Percentiles rank a stretch among this genome's conserved stretches.
Evolutionary conservation across 495 filamentous ascomycete species (phyloP).

Genomic region (Tuber aestivum): DNA sequence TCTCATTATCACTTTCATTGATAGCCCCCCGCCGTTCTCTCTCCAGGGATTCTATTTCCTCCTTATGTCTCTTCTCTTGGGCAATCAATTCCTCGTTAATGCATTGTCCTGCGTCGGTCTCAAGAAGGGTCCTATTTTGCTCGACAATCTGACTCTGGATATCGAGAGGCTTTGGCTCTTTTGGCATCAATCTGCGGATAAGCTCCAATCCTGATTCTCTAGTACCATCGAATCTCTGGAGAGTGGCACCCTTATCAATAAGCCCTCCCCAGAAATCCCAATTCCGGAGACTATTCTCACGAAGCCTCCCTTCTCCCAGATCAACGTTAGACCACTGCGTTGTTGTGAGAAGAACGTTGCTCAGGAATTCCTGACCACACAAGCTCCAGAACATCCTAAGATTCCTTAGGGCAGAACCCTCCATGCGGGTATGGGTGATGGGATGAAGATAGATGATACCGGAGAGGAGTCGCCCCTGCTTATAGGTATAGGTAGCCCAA

Average conservation of each 20-base stretch:
- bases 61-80: conserved; percentile 11
- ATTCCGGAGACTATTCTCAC: conserved; percentile 44
- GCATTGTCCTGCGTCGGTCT: conserved; percentile 44
- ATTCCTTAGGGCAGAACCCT: conserved; percentile 45
- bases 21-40: too few relatives aligned
- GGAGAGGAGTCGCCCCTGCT: conserved; percentile 28
- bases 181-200: conserved; percentile 21
- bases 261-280: conserved; percentile 47
- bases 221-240: conserved; percentile 37
- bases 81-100: conserved; percentile 37
- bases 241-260: conserved; percentile 37
- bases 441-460: conserved; percentile 49
- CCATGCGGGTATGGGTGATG: conserved; percentile 46
- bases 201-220: conserved; percentile 42
- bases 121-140: conserved; percentile 35
- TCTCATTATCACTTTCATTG: too few relatives aligned
- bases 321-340: conserved; percentile 46
- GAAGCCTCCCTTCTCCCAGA: conserved; percentile 3
- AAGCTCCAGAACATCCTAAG: conserved; percentile 47
- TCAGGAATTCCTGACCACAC: conserved; percentile 44
- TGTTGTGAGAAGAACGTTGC: conserved; percentile 47
- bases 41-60: neutral
- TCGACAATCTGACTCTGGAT: conserved; percentile 46
- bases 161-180: conserved; percentile 33
- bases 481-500: conserved; percentile 40